Evolutionary conservation across 306 rosid genomes (phyloP).

Genomic region (Medicago truncatula): MtrunA17r5.0-ANR NC_053046.1:38059001-38059500

Average conservation of each 20-base stretch:
- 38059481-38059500: too few species aligned
- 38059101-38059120: constrained; percentile 49
- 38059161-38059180: constrained; percentile 73
- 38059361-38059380: constrained; percentile 49
- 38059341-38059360: constrained; percentile 56
- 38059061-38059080: constrained; percentile 62
- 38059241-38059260: constrained; percentile 47
- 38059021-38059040: too few species aligned
- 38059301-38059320: constrained; percentile 48
- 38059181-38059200: constrained; percentile 18
- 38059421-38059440: constrained; percentile 46
- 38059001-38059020: neutral
- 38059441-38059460: too few species aligned
- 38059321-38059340: constrained; percentile 30
- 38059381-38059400: constrained; percentile 39
- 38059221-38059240: constrained; percentile 25
- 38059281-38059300: constrained; percentile 48
- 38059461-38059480: too few species aligned
- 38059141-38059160: constrained; percentile 66
- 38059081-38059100: constrained; percentile 45
- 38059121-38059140: constrained; percentile 75
- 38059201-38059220: constrained; percentile 7
- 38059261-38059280: constrained; percentile 48
- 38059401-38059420: constrained; percentile 45
- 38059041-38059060: constrained; percentile 40